phyloP scores from a whole-genome alignment of 148 eudicot genomes.

The Polygonum aviculare region DNA sequence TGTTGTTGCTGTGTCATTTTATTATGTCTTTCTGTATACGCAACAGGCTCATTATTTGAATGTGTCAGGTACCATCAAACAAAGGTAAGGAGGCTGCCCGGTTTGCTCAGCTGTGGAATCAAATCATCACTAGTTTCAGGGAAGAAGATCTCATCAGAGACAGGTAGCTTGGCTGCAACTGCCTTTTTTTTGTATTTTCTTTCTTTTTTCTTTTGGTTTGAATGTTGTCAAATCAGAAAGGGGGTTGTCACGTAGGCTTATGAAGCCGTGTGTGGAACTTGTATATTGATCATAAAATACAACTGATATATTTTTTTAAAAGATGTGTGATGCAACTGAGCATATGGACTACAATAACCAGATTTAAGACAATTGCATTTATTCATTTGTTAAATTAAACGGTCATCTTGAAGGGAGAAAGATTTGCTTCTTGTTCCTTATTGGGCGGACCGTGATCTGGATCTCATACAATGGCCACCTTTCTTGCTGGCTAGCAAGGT shows the following conservation, averaged over 20 bases:
- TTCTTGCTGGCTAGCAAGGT: constrained; percentile 83
- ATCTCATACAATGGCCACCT: constrained; percentile 95
- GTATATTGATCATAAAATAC: no score
- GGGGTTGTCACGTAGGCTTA: neutral
- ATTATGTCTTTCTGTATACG: neutral
- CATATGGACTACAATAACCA: neutral
- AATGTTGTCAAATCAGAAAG: neutral
- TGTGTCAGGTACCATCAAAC: constrained; percentile 50
- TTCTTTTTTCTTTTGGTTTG: neutral
- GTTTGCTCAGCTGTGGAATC: constrained; percentile 16
- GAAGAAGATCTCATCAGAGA: constrained; percentile 16
- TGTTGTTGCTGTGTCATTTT: neutral
- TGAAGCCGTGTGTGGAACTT: no score
- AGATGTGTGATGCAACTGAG: neutral
- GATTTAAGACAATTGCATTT: neutral
- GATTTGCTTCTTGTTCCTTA: constrained; percentile 94
- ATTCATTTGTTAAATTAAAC: neutral
- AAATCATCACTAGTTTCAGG: constrained; percentile 14
- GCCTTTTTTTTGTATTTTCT: neutral
- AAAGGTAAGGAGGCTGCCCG: constrained; percentile 36
- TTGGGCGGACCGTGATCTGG: constrained; percentile 82
- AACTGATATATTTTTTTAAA: no score
- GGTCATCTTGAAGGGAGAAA: constrained; percentile 51
- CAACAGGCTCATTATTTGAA: neutral
- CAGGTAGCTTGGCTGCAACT: neutral